phyloP scores from a whole-genome alignment of 208 protist genomes.

The Leishmania turanica region DNA sequence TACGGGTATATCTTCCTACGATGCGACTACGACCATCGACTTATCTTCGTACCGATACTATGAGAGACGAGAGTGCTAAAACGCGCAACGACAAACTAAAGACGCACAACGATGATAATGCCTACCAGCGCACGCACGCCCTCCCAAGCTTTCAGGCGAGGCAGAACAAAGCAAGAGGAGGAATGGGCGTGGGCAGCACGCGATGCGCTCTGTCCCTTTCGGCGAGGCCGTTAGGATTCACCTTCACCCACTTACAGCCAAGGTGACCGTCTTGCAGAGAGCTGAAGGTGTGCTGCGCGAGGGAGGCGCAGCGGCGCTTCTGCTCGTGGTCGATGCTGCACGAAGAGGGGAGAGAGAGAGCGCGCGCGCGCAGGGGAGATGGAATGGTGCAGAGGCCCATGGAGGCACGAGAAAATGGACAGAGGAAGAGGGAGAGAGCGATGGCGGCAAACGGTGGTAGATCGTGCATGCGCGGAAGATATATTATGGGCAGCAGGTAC shows the following conservation, averaged over 20 bases:
- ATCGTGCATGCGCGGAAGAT: not conserved
- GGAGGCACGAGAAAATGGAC: not conserved
- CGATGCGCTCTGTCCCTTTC: not conserved
- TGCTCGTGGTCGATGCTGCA: not conserved
- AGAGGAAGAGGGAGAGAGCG: no score
- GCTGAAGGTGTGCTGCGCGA: not conserved
- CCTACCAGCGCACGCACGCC: not conserved
- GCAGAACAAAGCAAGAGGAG: not conserved
- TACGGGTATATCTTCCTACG: not conserved
- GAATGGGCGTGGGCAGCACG: not conserved
- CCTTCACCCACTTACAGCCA: not conserved
- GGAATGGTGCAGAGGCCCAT: not conserved
- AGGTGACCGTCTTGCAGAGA: not conserved
- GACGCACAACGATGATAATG: not conserved
- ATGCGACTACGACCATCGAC: not conserved
- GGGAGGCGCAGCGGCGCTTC: not conserved
- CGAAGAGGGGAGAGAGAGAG: conserved; percentile 11
- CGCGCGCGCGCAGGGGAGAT: not conserved
- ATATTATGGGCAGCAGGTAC: not conserved
- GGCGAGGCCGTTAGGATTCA: not conserved
- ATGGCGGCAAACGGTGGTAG: not conserved
- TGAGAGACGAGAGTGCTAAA: not conserved
- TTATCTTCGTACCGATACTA: not conserved
- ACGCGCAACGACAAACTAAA: not conserved
- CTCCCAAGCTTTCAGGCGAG: not conserved